A percentile compares a stretch with the other conserved stretches of the same genome.
Conservation (phyloP, 2,329 filamentous ascomycete species). For the Colletotrichum falcatum region DNA sequence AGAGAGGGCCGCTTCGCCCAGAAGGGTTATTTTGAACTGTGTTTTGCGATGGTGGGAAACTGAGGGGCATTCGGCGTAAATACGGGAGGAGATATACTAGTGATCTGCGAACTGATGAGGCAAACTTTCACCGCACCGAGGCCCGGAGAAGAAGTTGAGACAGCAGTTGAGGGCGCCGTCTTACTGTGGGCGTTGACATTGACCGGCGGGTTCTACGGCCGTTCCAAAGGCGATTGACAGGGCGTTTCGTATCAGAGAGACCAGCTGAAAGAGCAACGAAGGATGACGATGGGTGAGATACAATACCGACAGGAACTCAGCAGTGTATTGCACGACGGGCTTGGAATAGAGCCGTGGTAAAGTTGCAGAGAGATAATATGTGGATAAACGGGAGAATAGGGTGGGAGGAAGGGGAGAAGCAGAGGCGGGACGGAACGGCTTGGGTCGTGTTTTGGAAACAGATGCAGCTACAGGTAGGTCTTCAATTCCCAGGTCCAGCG, state of each 20-base stretch:
- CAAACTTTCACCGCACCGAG: constrained; percentile 5
- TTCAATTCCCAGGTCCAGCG: not conserved
- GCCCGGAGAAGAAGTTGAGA: not conserved
- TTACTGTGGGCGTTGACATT: constrained; percentile 16
- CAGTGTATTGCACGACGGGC: not conserved
- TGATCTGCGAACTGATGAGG: constrained; percentile 16
- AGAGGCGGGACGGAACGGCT: not conserved
- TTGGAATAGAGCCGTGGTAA: not conserved
- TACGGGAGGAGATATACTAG: constrained; percentile 23
- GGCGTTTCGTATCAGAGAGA: constrained; percentile 11
- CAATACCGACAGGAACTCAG: not conserved
- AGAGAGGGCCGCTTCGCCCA: not conserved
- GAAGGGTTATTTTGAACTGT: not conserved
- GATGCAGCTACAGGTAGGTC: not conserved
- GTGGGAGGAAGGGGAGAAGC: not conserved
- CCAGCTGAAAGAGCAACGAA: constrained; percentile 9
- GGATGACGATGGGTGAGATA: not conserved
- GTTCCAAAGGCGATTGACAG: not conserved
- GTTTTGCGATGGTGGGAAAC: constrained; percentile 19
- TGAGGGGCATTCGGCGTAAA: constrained; percentile 30
- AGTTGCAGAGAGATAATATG: constrained; percentile 1
- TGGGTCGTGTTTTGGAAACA: not conserved
- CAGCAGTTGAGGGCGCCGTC: not conserved
- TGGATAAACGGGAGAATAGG: not conserved
- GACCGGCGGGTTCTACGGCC: not conserved